A percentile compares a stretch with the other conserved stretches of the same genome.
phyloP scores from a whole-genome alignment of 768 basidiomycete species.

The Podaxis pistillaris region DNA sequence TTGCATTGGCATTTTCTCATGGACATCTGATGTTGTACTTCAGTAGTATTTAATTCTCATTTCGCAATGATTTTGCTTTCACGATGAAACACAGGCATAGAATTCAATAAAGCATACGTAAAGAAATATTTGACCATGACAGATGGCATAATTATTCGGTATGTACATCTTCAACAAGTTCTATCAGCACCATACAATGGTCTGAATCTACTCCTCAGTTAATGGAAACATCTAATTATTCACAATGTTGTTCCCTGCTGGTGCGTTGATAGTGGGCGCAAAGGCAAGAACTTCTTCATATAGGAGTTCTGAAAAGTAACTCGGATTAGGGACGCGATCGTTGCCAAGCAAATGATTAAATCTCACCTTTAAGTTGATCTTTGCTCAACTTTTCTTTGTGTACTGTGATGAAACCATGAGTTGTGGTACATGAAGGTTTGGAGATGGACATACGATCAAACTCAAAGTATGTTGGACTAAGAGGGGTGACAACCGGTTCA shows the following conservation, averaged over 20 bases:
- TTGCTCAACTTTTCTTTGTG: constrained; percentile 76
- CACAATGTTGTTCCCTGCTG: background rate
- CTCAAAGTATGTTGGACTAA: constrained; percentile 86
- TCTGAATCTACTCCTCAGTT: background rate
- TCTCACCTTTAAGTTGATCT: constrained; percentile 64
- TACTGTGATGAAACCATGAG: constrained; percentile 31
- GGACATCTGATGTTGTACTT: constrained; percentile 13
- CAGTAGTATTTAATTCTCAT: constrained; percentile 1
- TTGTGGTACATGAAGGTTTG: background rate
- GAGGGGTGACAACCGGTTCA: constrained; percentile 77
- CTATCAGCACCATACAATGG: constrained; percentile 7
- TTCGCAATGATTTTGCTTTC: background rate
- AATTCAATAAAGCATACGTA: background rate
- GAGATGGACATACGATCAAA: constrained; percentile 65
- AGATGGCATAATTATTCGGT: background rate
- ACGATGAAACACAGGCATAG: background rate
- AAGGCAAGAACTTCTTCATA: constrained; percentile 85
- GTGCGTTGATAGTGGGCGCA: constrained; percentile 53
- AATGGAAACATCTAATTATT: background rate
- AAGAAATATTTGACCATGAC: background rate
- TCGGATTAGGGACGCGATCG: constrained; percentile 14
- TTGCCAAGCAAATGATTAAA: constrained; percentile 13
- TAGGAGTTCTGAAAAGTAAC: constrained; percentile 49
- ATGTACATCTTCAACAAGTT: constrained; percentile 1
- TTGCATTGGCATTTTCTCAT: background rate